Base-by-base conservation (phyloP, 768 basidiomycete genomes). In the Suillus occidentalis region DNA sequence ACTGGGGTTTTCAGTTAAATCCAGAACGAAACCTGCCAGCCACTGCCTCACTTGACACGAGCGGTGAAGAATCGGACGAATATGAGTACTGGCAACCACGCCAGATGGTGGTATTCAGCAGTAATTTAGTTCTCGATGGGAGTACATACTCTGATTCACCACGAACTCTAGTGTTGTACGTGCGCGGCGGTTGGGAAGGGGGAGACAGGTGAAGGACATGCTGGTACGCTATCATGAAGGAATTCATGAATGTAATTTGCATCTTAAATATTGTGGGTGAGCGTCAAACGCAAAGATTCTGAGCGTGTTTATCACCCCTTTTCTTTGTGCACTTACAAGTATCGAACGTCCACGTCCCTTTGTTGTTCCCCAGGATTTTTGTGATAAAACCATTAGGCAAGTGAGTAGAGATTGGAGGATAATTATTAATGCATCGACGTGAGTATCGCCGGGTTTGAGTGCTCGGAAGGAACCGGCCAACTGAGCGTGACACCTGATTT, bases 121-220 rank as follows among this genome's bases (percentile, higher is more conserved):
- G 45, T 45, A n/a, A 45, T 20, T 45, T 10, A n/a, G 45, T 45
- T 20, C n/a, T 9, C 20, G 10, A 45, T 12, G n/a, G 45, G 45
- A 45, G 45, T 0, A n/a, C n/a, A n/a, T 1, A n/a, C 10, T 45
- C 4, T 45, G 20, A 45, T 5, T 45, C 20, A 45, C n/a, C n/a
- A n/a, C n/a, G 45, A 45, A 45, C 20, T 45, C 45, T 45, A 45
- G n/a, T 9, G n/a, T 49, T 13, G 12, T 12, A 49, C 12, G 47
- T 49, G 47, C 12, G 22, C 12, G n/a, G 4, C 47, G 12, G 12
- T n/a, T 47, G 12, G n/a, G 47, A 47, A 22, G 22, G n/a, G 36
- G 97, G 6, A 50, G 7, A 25, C 22, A 47, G 12, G 10, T 13
- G 9, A 22, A 7, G 1, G n/a, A n/a, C 10, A n/a, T n/a, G n/a